phyloP scores from a whole-genome alignment of 2,329 filamentous ascomycete species.

The Xylaria arbuscula region DNA sequence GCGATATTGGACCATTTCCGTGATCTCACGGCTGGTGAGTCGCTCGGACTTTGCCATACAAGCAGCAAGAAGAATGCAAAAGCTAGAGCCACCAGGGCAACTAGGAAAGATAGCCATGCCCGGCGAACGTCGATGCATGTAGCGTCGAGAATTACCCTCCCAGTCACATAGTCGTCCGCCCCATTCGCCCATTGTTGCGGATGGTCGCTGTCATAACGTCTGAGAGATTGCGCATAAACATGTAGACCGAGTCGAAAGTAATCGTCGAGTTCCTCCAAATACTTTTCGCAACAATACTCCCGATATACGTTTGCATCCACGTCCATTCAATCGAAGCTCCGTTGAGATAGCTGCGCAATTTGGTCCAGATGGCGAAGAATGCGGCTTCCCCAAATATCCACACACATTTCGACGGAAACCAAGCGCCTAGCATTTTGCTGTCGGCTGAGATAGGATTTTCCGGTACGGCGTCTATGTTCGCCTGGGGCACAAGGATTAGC shows the following conservation, averaged over 20 bases:
- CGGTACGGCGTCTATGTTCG: conserved; percentile 7
- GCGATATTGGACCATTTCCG: conserved; percentile 8
- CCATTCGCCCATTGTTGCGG: conserved; percentile 1
- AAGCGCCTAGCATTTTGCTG: conserved; percentile 2
- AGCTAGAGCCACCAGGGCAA: not conserved
- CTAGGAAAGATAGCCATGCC: conserved; percentile 12
- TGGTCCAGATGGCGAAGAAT: not conserved
- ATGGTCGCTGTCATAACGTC: conserved; percentile 14
- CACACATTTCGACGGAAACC: conserved; percentile 4
- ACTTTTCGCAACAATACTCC: conserved; percentile 10
- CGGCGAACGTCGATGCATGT: not conserved
- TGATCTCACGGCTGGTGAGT: not conserved
- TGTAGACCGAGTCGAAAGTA: not conserved
- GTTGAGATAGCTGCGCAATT: not conserved
- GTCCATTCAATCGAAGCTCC: not conserved
- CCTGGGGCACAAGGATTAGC: not conserved
- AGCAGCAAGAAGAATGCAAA: not conserved
- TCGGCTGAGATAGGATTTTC: not conserved
- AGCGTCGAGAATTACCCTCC: not conserved
- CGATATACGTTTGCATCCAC: not conserved
- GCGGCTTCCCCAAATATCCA: not conserved
- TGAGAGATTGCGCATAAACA: conserved; percentile 5
- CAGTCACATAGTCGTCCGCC: not conserved
- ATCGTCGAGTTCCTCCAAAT: not conserved
- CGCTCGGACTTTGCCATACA: not conserved